These are phyloP conservation scores for Ceratocystis ficicola DNA, from an alignment of 2,329 filamentous ascomycete species.

Conservation along the genomic window DNA sequence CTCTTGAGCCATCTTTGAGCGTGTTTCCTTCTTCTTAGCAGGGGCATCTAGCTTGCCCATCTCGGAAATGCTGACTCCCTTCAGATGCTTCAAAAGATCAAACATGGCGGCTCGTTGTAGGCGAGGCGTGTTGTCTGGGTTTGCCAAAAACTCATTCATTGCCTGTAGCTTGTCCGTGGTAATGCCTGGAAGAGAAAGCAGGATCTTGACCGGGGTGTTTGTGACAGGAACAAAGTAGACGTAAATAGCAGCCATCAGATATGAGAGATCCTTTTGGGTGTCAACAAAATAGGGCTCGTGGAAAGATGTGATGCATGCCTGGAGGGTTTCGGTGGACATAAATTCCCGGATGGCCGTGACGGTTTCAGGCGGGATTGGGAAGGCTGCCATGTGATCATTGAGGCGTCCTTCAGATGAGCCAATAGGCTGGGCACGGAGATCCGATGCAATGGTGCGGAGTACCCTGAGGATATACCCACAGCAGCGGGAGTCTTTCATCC, in stretches of 20 bases:
- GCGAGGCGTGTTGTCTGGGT: constrained; percentile 49
- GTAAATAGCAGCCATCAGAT: constrained; percentile 75
- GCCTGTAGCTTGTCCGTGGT: constrained; percentile 53
- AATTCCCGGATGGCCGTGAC: constrained; percentile 69
- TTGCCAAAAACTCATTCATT: constrained; percentile 48
- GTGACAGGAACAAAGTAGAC: constrained; percentile 60
- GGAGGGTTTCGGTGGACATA: constrained; percentile 76
- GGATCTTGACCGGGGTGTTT: constrained; percentile 57
- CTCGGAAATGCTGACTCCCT: constrained; percentile 86
- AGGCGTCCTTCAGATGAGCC: constrained; percentile 19
- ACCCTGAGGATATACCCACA: constrained; percentile 75
- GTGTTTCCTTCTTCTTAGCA: constrained; percentile 35
- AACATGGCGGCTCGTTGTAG: constrained; percentile 71
- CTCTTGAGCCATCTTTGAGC: constrained; percentile 52
- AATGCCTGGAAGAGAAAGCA: constrained; percentile 72
- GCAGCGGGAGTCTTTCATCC: constrained; percentile 79
- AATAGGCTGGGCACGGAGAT: constrained; percentile 41
- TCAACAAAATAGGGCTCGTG: constrained; percentile 97
- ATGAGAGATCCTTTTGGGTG: constrained; percentile 80
- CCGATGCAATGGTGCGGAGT: constrained; percentile 72
- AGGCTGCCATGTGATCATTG: constrained; percentile 30
- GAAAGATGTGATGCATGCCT: constrained; percentile 78
- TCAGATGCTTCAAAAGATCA: constrained; percentile 71
- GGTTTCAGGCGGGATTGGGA: constrained; percentile 40
- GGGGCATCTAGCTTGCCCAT: constrained; percentile 67